These are phyloP conservation scores for Naganishia cerealis DNA, from an alignment of 1,284 basidiomycete species.

Conservation along the genomic window DNA sequence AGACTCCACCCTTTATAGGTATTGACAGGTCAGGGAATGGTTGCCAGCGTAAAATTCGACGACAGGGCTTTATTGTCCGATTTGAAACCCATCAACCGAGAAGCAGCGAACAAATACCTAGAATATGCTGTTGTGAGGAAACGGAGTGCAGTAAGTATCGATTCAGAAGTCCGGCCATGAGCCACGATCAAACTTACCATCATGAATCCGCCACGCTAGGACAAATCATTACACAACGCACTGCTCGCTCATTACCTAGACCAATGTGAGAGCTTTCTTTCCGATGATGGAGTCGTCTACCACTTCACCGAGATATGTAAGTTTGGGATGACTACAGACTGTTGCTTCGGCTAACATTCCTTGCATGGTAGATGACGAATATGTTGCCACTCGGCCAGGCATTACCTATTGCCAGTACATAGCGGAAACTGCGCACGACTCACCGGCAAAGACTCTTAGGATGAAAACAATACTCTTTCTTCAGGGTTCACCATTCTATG, in stretches of 20 bases:
- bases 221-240: conserved; percentile 45
- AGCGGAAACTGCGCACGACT: conserved; percentile 61
- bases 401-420: conserved; percentile 43
- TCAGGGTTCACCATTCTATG: conserved; percentile 69
- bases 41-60: conserved; percentile 61
- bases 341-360: neutral
- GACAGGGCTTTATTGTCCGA: conserved; percentile 49
- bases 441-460: conserved; percentile 68
- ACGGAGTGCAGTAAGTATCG: conserved; percentile 56
- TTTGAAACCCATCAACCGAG: conserved; percentile 48
- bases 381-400: conserved; percentile 34
- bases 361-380: conserved; percentile 46
- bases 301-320: conserved; percentile 52
- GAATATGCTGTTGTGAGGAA: conserved; percentile 75
- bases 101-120: conserved; percentile 68
- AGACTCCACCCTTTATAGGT: conserved; percentile 50
- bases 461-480: conserved; percentile 76
- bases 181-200: neutral
- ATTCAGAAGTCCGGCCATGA: neutral
- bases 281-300: conserved; percentile 52
- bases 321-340: neutral
- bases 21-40: conserved; percentile 56
- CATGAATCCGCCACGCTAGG: conserved; percentile 21
- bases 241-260: conserved; percentile 44
- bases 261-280: conserved; percentile 38